Conservation (phyloP, 768 basidiomycete species). For the Harrya chromipes region DNA sequence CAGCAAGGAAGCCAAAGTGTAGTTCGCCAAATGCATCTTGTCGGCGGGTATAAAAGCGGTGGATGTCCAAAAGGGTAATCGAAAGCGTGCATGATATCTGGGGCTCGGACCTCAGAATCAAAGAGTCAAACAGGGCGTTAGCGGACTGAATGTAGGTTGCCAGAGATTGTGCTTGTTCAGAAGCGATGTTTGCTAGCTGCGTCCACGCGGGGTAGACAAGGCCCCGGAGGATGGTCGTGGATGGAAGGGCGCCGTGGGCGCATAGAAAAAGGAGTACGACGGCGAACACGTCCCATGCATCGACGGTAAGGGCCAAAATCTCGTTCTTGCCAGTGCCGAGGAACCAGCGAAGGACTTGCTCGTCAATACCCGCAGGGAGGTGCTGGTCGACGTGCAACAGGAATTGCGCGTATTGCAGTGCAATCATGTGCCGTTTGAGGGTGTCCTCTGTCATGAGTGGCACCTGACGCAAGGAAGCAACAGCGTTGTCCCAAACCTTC, state of each 20-base stretch:
- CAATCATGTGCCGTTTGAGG: slow-evolving; percentile 47
- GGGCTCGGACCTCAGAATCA: slow-evolving; percentile 56
- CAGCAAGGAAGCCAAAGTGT: slow-evolving; percentile 61
- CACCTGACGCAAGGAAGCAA: slow-evolving; percentile 70
- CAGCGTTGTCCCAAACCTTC: slow-evolving; percentile 82
- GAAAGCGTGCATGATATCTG: slow-evolving; percentile 38
- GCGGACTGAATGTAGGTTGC: slow-evolving; percentile 58
- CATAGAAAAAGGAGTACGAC: slow-evolving; percentile 62
- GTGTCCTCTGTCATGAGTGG: slow-evolving; percentile 51
- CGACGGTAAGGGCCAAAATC: slow-evolving; percentile 52
- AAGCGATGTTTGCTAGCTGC: slow-evolving; percentile 42
- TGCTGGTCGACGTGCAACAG: slow-evolving; percentile 74
- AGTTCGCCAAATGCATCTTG: slow-evolving; percentile 64
- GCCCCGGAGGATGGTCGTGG: slow-evolving; percentile 69
- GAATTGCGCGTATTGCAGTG: slow-evolving; percentile 66
- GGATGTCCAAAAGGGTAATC: slow-evolving; percentile 58
- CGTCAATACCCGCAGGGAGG: slow-evolving; percentile 69
- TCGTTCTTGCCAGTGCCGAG: slow-evolving; percentile 63
- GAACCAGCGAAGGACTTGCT: slow-evolving; percentile 71
- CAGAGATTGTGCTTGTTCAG: slow-evolving; percentile 39
- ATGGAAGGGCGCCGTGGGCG: slow-evolving; percentile 63
- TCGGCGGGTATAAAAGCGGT: slow-evolving; percentile 65
- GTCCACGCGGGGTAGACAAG: slow-evolving; percentile 80
- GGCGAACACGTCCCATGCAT: slow-evolving; percentile 66
- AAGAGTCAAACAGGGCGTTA: slow-evolving; percentile 56